Base-by-base conservation (phyloP, 768 basidiomycete genomes). In the Tricholoma hemisulphureum region DNA sequence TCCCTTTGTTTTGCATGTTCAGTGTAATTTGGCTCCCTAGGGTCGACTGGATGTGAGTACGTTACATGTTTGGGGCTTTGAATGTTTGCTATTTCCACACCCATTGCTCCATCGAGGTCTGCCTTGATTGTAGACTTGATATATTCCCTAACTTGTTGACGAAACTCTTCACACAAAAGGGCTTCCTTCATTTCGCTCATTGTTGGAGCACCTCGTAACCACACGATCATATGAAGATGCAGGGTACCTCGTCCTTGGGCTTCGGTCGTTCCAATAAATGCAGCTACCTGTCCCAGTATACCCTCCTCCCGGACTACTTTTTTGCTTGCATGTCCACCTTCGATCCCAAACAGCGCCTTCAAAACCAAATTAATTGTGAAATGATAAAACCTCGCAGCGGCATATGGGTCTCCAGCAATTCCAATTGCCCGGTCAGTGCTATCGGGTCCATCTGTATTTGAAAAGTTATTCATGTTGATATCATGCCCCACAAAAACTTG, bases 301-400 rank as follows among this genome's bases (percentile, higher is more conserved):
- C 81, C 81, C 16, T 55, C 16, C 6, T 57, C n/a, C 1, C 65
- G 20, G 0, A 34, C 46, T 13, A 71, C 57, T 2, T 39, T 53
- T 0, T 62, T 24, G 1, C 35, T 24, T 1, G 24, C 16, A 9
- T 43, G 50, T 2, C 60, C 63, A 6, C 53, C 59, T 5, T 45
- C 43, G 6, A 81, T 69, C 0, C 74, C 70, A 24, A 81, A 72
- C 0, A 81, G 21, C 0, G 53, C 57, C 8, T 71, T 60, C 0
- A 80, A 20, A 0, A 82, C 43, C 23, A 45, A 23, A 4, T 3
- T 48, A 1, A 80, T 72, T 0, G 73, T 63, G 26, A 69, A 68
- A 31, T 78, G 67, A 59, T 77, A 81, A 53, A 75, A 81, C 46
- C 72, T 67, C 0, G 77, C 75, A n/a, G 79, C 66, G 0, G 76